phyloP scores from a whole-genome alignment of 2,329 filamentous ascomycete genomes.

The Cladorrhinum sp. region DNA sequence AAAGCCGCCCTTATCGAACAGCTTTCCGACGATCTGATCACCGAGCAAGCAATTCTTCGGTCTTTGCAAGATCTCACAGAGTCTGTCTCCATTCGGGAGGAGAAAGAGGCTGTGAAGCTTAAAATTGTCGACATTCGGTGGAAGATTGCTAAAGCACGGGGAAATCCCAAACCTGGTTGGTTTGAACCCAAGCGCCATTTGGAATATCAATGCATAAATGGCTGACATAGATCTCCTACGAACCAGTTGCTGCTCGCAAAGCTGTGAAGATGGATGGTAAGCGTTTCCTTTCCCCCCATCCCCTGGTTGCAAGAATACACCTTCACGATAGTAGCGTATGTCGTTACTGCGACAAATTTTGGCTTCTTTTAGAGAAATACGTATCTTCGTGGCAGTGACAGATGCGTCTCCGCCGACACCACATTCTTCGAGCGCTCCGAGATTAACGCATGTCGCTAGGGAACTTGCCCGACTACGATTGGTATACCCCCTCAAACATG shows the following conservation, averaged over 20 bases:
- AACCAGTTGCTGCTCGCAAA: background rate
- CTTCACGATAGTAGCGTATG: background rate
- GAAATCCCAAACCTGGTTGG: conserved; percentile 3
- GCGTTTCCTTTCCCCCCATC: background rate
- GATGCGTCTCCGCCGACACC: too few relatives aligned
- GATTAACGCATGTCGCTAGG: conserved; percentile 2
- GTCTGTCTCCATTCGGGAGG: conserved; percentile 23
- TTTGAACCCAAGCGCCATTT: background rate
- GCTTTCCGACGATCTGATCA: conserved; percentile 41
- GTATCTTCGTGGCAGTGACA: too few relatives aligned
- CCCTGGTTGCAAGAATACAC: background rate
- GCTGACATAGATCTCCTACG: background rate
- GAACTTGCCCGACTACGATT: background rate
- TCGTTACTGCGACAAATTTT: too few relatives aligned
- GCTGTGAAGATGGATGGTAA: background rate
- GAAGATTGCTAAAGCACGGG: conserved; percentile 25
- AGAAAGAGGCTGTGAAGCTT: conserved; percentile 29
- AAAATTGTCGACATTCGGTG: conserved; percentile 31
- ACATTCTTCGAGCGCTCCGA: background rate
- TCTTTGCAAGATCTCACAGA: conserved; percentile 38
- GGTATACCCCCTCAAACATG: conserved; percentile 11
- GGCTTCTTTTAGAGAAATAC: too few relatives aligned
- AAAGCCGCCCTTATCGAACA: conserved; percentile 18
- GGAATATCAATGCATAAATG: too few relatives aligned
- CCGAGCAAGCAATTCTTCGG: conserved; percentile 42